Evolutionary conservation across 2,329 filamentous ascomycete genomes (phyloP), one percentile per base, ranked within the genome.

Genomic region (Cryphonectria parasitica): DNA sequence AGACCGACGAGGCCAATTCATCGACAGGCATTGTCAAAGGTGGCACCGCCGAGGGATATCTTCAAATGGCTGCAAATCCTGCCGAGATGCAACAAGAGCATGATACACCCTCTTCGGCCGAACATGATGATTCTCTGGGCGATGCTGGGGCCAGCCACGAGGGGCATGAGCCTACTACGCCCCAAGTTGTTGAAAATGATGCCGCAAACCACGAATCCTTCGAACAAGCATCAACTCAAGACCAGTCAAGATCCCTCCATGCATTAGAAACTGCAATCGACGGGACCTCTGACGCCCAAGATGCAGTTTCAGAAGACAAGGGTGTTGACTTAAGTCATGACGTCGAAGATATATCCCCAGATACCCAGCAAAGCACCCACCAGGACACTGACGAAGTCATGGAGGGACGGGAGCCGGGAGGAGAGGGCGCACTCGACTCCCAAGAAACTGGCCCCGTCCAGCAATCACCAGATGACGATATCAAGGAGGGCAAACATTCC

Each of bases 31-130:
- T 69, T 22, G 25, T 36, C 41, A 69, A 69, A 58, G 69, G 69
- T 31, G 69, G 62, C 22, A 54, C 69, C 8, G 69, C 69, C 3
- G 69, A 71, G 22, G 69, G 66, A 28, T 71, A 71, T 39, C 66
- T 69, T 34, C 25, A 65, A 43, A 69, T 66, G 69, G 69, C 66
- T 19, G 28, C 45, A 28, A 34, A 43, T 13, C 39, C 68, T 22
- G 25, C 41, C 11, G 63, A 66, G 31, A 19, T 41, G 52, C 63
- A 61, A 22, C n/a, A 41, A 10, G 68, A 64, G 15, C 31, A 45
- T 7, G 39, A 60, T 19, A 60, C 13, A 17, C 49, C 63, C 22
- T 36, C 63, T 5, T 22, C 39, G 11, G 31, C 63, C 7, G n/a
- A 5, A 19, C 4, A 10, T n/a, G 34, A 61, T 13, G 22, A 34